Percentiles rank a stretch among this genome's conserved stretches.
phyloP scores from a whole-genome alignment of 306 rosid genomes.

The Astragalus membranaceus region DNA sequence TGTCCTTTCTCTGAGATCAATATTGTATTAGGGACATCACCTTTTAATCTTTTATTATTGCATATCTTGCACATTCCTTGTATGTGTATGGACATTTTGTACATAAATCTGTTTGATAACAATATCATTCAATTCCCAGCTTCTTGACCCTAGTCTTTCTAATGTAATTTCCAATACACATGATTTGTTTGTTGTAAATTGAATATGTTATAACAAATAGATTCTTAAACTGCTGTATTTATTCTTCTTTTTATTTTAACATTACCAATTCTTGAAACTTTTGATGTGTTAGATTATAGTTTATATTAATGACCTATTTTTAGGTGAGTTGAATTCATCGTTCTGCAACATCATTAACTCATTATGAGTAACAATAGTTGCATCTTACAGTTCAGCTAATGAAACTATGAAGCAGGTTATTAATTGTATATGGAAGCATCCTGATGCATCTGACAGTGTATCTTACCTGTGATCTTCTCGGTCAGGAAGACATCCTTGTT shows the following conservation, averaged over 20 bases:
- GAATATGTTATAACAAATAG: neutral
- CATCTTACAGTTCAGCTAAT: constrained; percentile 9
- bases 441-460: constrained; percentile 52
- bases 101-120: too few species aligned
- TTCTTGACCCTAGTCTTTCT: neutral
- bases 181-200: neutral
- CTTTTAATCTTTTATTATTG: neutral
- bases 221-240: neutral
- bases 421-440: constrained; percentile 84
- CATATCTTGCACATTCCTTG: neutral
- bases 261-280: neutral
- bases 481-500: constrained; percentile 69
- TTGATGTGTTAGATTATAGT: neutral
- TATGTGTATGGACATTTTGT: neutral
- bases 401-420: constrained; percentile 46
- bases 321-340: neutral
- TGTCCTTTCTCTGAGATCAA: neutral
- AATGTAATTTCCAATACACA: neutral
- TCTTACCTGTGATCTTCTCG: constrained; percentile 61
- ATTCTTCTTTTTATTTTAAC: neutral
- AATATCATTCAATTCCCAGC: too few species aligned
- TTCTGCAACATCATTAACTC: neutral
- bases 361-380: neutral
- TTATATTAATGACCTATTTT: neutral
- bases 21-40: neutral